Conservation (phyloP, 352 stramenopile species). For the Globisporangium canariense region DNA sequence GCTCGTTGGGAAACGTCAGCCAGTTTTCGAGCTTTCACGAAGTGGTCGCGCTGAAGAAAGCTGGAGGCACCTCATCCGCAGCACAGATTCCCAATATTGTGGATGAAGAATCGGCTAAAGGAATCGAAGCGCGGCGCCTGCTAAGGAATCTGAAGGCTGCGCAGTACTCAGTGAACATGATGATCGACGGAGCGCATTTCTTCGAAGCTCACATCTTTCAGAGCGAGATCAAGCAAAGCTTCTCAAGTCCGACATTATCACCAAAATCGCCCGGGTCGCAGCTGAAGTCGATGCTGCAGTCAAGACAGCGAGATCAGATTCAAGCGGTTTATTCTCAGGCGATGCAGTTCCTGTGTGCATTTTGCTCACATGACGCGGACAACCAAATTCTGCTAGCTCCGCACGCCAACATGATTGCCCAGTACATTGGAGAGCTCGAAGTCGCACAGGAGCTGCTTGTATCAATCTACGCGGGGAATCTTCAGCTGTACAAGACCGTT, state of each 20-base stretch:
- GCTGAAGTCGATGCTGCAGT: constrained; percentile 33
- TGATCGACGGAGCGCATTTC: constrained; percentile 66
- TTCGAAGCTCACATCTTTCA: constrained; percentile 49
- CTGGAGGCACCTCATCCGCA: background rate
- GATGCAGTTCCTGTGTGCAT: constrained; percentile 55
- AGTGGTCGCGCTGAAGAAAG: constrained; percentile 15
- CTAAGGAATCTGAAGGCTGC: constrained; percentile 55
- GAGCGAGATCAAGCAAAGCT: constrained; percentile 10
- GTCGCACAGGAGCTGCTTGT: constrained; percentile 58
- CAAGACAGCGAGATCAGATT: constrained; percentile 52
- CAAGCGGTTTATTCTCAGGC: constrained; percentile 45
- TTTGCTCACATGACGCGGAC: constrained; percentile 42
- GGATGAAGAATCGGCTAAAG: constrained; percentile 22
- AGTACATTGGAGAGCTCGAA: constrained; percentile 51
- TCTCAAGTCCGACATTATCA: background rate
- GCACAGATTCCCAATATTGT: background rate
- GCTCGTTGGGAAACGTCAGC: constrained; percentile 44
- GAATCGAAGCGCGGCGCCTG: constrained; percentile 45
- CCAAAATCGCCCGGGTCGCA: constrained; percentile 22
- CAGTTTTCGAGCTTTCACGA: constrained; percentile 44
- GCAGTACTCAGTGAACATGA: constrained; percentile 62
- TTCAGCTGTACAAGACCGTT: constrained; percentile 43
- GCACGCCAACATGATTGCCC: constrained; percentile 45
- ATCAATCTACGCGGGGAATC: constrained; percentile 49
- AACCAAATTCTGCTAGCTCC: constrained; percentile 49